phyloP scores from a whole-genome alignment of 495 filamentous ascomycete species.

The Lasiosphaeria miniovina region DNA sequence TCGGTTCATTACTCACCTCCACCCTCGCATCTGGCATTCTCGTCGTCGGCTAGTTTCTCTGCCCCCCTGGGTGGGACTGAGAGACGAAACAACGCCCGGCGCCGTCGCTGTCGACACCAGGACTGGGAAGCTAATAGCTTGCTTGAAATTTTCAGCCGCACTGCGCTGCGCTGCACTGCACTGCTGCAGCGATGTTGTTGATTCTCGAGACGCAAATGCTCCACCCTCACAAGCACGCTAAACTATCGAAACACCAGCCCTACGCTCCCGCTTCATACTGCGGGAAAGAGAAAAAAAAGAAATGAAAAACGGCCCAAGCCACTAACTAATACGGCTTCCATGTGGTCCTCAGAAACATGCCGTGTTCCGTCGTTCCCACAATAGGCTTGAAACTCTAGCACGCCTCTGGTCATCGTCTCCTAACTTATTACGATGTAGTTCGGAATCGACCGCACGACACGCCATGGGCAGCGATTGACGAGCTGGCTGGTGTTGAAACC shows the following conservation, averaged over 20 bases:
- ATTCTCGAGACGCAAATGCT: no score
- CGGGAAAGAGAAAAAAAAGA: neutral
- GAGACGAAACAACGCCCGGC: neutral
- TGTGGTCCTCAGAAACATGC: constrained; percentile 6
- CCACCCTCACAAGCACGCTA: neutral
- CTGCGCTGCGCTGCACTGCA: no score
- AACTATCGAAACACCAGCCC: neutral
- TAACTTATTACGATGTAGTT: no score
- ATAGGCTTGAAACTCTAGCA: constrained; percentile 14
- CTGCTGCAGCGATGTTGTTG: no score
- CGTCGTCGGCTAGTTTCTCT: constrained; percentile 2
- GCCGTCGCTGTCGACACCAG: no score
- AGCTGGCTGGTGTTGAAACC: no score
- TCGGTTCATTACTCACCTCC: no score
- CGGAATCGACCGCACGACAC: no score
- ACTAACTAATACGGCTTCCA: neutral
- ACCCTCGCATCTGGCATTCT: neutral
- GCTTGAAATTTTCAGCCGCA: no score
- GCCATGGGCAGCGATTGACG: no score
- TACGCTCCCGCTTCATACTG: neutral
- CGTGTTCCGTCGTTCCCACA: constrained; percentile 17
- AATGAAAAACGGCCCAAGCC: constrained; percentile 14
- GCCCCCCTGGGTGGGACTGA: neutral
- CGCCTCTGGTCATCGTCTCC: constrained; percentile 6
- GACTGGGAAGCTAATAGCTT: no score